Evolutionary conservation across 495 filamentous ascomycete genomes (phyloP), one percentile per base, ranked within the genome.

Genomic region (Neurospora sp.): DNA sequence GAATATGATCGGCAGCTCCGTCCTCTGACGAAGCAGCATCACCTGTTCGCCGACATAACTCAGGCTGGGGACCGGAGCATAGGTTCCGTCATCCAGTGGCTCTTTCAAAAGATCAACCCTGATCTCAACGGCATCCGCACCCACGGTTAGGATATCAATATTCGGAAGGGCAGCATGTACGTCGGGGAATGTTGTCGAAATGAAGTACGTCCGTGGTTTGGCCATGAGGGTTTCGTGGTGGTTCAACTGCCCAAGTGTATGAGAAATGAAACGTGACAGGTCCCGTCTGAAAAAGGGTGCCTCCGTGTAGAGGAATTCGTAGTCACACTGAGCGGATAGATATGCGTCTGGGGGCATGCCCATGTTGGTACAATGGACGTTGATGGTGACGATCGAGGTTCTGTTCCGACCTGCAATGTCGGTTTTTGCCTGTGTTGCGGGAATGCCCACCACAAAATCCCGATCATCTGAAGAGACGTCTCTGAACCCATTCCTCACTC

Each of bases 111-210:
- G 85, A 81, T 96, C 93, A 12, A 95, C 93, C 69, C 93, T 88
- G 71, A 95, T 87, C 79, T 96, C 93, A 23, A 96, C 90, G 7
- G 92, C 93, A 83, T 96, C 93, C 14, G 92, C 89, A 11, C 93
- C 93, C 7, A 96, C 93, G 7, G 93, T 93, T 18, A 95, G 83
- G 74, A 95, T 93, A 82, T 95, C 92, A 60, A 96, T 85, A 80
- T 94, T 95, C 1, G 93, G 91, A 72, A 95, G 82, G n/a, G 92
- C 92, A 39, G 93, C 90, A 77, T 89, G 91, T 4, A 96, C 92
- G 79, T 95, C 93, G 0, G 93, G 92, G 74, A 96, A 96, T 3
- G 93, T 96, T 0, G 92, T 93, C 46, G 92, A 94, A 73, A 96
- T 93, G 75, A 94, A 89, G 79, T 91, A 94, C 0, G 92, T 95